phyloP scores from a whole-genome alignment of 176 grass and related monocot genomes.

The Leersia perrieri region DNA sequence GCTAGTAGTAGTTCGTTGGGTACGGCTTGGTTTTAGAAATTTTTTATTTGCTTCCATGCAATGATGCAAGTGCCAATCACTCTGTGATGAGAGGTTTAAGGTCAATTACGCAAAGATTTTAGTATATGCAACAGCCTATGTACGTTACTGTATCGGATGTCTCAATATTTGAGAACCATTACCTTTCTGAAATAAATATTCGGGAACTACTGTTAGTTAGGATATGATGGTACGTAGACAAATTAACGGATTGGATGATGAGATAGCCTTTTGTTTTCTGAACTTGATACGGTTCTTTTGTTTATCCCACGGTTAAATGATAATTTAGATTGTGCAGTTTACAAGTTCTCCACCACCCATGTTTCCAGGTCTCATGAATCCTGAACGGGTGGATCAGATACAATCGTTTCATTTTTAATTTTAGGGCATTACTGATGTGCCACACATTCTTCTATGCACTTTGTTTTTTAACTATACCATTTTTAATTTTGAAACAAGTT shows the following conservation, averaged over 20 bases:
- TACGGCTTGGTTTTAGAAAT: slow-evolving; percentile 8
- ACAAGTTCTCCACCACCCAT: background rate
- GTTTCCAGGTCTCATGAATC: too few species aligned
- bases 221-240: background rate
- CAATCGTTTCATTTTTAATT: background rate
- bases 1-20: background rate
- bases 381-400: background rate
- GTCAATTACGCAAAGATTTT: background rate
- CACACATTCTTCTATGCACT: background rate
- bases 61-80: background rate
- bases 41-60: background rate
- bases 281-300: background rate
- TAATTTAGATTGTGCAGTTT: background rate
- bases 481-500: background rate
- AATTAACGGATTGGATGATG: background rate
- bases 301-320: background rate
- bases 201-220: background rate
- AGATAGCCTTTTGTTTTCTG: background rate
- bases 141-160: background rate
- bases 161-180: too few species aligned
- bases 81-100: background rate
- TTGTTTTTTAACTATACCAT: background rate
- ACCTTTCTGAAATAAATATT: background rate
- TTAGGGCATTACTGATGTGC: background rate
- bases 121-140: background rate